Percentiles rank a stretch among this genome's conserved stretches.
Conservation (phyloP, 2,329 filamentous ascomycete genomes). For the Clonostachys byssicola region DNA sequence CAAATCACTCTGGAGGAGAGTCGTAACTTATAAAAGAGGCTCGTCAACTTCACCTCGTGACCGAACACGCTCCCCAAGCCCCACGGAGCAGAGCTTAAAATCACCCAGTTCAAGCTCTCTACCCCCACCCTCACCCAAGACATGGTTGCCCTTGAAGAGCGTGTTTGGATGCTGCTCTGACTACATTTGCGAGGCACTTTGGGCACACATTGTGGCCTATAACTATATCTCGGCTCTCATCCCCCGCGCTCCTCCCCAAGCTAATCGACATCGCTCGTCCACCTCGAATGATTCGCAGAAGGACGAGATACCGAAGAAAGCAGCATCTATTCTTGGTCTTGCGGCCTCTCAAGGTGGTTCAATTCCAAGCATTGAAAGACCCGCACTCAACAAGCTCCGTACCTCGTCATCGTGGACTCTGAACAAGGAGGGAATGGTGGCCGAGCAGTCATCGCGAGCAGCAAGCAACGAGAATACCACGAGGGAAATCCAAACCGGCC, state of each 20-base stretch:
- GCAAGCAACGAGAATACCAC: slow-evolving; percentile 25
- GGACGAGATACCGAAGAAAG: slow-evolving; percentile 40
- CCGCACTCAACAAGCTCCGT: slow-evolving; percentile 13
- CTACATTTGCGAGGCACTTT: slow-evolving; percentile 53
- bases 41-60: not conserved
- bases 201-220: slow-evolving; percentile 54
- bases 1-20: slow-evolving; percentile 28
- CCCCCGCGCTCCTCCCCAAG: slow-evolving; percentile 7
- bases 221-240: slow-evolving; percentile 46
- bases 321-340: slow-evolving; percentile 45
- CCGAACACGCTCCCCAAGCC: no score
- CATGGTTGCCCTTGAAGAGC: slow-evolving; percentile 40
- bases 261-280: not conserved
- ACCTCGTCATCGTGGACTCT: slow-evolving; percentile 15
- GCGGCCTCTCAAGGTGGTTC: slow-evolving; percentile 11
- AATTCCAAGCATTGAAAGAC: slow-evolving; percentile 9
- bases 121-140: slow-evolving; percentile 3
- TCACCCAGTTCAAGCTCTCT: not conserved
- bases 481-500: slow-evolving; percentile 40
- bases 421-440: slow-evolving; percentile 15
- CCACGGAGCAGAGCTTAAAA: not conserved
- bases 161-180: slow-evolving; percentile 49
- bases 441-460: slow-evolving; percentile 7
- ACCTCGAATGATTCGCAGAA: not conserved
- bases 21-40: slow-evolving; percentile 18